phyloP scores from a whole-genome alignment of 495 filamentous ascomycete genomes.

The Podospora didyma region DNA sequence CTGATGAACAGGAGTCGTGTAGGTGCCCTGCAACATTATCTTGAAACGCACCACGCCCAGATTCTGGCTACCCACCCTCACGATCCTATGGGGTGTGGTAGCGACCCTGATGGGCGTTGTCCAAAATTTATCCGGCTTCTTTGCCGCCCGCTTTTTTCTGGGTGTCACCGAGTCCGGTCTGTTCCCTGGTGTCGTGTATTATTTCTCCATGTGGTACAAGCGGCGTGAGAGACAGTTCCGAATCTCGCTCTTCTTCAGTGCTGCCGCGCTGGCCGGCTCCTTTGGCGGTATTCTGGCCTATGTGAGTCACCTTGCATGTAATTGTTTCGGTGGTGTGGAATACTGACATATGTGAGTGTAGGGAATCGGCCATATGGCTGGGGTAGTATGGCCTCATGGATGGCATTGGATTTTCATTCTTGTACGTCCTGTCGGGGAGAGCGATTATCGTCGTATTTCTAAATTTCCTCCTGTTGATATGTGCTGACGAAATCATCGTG shows the following conservation, averaged over 20 bases:
- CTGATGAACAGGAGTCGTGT: too few species aligned
- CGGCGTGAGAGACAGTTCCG: slow-evolving; percentile 66
- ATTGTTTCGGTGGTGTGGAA: too few species aligned
- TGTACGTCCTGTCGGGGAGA: slow-evolving; percentile 33
- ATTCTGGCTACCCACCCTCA: slow-evolving; percentile 49
- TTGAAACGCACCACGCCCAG: slow-evolving; percentile 67
- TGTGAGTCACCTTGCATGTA: too few species aligned
- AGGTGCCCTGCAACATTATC: slow-evolving; percentile 69
- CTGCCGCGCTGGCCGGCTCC: slow-evolving; percentile 70
- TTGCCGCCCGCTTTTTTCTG: slow-evolving; percentile 60
- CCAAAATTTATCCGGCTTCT: slow-evolving; percentile 61
- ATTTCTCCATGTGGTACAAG: slow-evolving; percentile 84
- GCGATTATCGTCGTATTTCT: not conserved
- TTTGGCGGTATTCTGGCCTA: slow-evolving; percentile 76
- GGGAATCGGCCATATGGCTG: slow-evolving; percentile 58
- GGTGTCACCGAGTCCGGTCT: slow-evolving; percentile 55
- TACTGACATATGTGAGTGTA: slow-evolving; percentile 1
- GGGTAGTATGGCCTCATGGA: slow-evolving; percentile 60
- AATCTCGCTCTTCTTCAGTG: slow-evolving; percentile 71
- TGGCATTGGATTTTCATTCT: slow-evolving; percentile 87
- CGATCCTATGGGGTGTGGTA: slow-evolving; percentile 52
- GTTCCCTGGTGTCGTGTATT: slow-evolving; percentile 75
- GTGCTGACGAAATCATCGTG: not conserved
- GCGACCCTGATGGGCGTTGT: slow-evolving; percentile 68
- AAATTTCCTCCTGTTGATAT: not conserved